Evolutionary conservation across 1,284 basidiomycete species (phyloP), one percentile per base, ranked within the genome.

Genomic region (Papiliotrema laurentii): DNA sequence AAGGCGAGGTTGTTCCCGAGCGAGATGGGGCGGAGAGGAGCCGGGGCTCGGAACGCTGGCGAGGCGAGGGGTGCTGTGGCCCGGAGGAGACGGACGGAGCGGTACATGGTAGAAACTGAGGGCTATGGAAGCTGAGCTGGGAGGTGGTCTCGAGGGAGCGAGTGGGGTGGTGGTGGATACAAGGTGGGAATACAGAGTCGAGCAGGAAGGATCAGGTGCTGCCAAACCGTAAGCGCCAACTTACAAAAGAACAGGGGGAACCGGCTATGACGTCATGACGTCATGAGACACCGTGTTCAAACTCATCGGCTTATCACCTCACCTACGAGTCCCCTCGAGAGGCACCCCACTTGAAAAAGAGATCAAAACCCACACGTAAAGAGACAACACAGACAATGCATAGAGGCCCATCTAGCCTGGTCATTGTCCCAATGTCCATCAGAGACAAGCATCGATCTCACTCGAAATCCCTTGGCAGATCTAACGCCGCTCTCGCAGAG

Each of bases 51-150:
- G 27, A 37, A 13, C 19, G 25, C 19, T 28, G 26, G 24, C 28
- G 25, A 24, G 33, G 47, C 16, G 39, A 40, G 16, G 18, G 48
- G n/a, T 39, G 14, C 18, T 21, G 54, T 27, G 5, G 43, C 51
- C 5, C 45, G 38, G 43, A 54, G 44, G 16, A 54, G 49, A 16
- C 47, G 41, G 30, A 59, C 28, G 22, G 58, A 51, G 27, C 55
- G 45, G 45, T 60, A 51, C 58, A 60, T 60, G 33, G 39, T 49
- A 42, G 34, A 13, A 35, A 19, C 5, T 16, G 34, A 4, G 27
- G 6, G 43, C 5, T 31, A 19, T 11, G 24, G 9, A 5, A 21
- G 16, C 5, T 22, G 22, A 21, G 18, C 25, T 6, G 19, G 25
- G 4, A 33, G 31, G 31, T 10, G n/a, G 31, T 33, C 31, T n/a